phyloP scores from a whole-genome alignment of 2,329 filamentous ascomycete genomes.

The Zopfia rhizophila region DNA sequence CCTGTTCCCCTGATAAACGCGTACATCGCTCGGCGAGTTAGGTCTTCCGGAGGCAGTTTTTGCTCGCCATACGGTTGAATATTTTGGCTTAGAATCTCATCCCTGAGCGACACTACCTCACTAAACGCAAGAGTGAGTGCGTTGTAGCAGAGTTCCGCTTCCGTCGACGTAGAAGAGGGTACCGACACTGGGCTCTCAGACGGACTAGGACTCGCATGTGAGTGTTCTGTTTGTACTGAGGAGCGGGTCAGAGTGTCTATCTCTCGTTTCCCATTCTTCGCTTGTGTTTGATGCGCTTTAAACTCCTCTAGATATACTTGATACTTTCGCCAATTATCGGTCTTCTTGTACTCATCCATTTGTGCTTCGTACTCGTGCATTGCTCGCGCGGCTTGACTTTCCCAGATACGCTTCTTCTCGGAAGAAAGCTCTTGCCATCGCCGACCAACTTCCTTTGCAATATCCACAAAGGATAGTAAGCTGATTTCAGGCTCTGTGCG shows the following conservation, averaged over 20 bases:
- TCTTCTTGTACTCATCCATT: constrained; percentile 54
- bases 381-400: constrained; percentile 49
- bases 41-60: constrained; percentile 41
- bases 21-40: constrained; percentile 42
- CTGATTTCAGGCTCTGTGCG: constrained; percentile 48
- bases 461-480: constrained; percentile 51
- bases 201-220: constrained; percentile 40
- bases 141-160: constrained; percentile 46
- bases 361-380: constrained; percentile 51
- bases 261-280: constrained; percentile 22
- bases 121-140: constrained; percentile 48
- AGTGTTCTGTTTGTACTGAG: constrained; percentile 32
- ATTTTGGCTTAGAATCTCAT: constrained; percentile 39
- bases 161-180: constrained; percentile 31
- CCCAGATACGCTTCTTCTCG: constrained; percentile 51
- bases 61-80: constrained; percentile 37
- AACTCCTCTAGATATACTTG: constrained; percentile 50
- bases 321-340: constrained; percentile 49
- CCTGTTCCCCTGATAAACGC: constrained; percentile 48
- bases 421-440: constrained; percentile 50
- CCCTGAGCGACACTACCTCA: constrained; percentile 43
- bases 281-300: constrained; percentile 38
- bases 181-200: constrained; percentile 40
- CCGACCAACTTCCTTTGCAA: constrained; percentile 51
- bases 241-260: constrained; percentile 34